Conservation (phyloP, 1,139 yeast genomes). For the Zygosaccharomyces pseudobailii region DNA sequence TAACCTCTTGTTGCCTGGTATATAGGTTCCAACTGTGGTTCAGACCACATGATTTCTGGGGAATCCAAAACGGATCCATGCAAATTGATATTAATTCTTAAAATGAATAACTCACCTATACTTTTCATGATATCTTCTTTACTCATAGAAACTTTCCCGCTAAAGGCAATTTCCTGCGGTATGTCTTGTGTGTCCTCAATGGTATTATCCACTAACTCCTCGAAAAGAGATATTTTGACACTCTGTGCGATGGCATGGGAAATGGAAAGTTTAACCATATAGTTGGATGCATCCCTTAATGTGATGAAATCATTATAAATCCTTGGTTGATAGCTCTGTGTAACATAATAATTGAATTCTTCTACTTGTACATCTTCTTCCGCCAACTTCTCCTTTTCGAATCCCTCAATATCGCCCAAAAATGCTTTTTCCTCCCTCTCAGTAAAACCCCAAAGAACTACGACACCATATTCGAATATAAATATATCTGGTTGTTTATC, state of each 20-base stretch:
- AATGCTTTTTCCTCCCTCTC: slow-evolving; percentile 79
- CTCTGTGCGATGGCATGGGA: slow-evolving; percentile 92
- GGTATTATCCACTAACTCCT: slow-evolving; percentile 91
- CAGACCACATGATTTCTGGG: slow-evolving; percentile 98
- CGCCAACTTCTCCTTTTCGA: slow-evolving; percentile 86
- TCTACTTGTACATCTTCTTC: slow-evolving; percentile 90
- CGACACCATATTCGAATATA: slow-evolving; percentile 90
- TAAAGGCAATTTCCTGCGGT: slow-evolving; percentile 89
- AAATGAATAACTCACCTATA: slow-evolving; percentile 88
- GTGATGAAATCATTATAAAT: slow-evolving; percentile 94
- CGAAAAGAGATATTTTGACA: slow-evolving; percentile 89
- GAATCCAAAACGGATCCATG: slow-evolving; percentile 95
- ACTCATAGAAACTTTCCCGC: slow-evolving; percentile 92
- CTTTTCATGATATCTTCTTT: slow-evolving; percentile 94
- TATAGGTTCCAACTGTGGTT: slow-evolving; percentile 94
- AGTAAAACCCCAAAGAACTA: slow-evolving; percentile 93
- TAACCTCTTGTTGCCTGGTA: slow-evolving; percentile 96
- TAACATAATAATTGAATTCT: slow-evolving; percentile 89
- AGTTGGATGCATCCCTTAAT: slow-evolving; percentile 81
- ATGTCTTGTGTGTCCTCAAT: slow-evolving; percentile 96
- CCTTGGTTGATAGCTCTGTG: slow-evolving; percentile 89
- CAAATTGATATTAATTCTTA: slow-evolving; percentile 82
- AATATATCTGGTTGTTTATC: slow-evolving; percentile 71
- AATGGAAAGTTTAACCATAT: slow-evolving; percentile 82
- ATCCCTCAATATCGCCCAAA: slow-evolving; percentile 73